A percentile compares a stretch with the other conserved stretches of the same genome.
These are phyloP conservation scores for Epichloe sp. DNA, from an alignment of 2,329 filamentous ascomycete genomes.

Conservation along the genomic window DNA sequence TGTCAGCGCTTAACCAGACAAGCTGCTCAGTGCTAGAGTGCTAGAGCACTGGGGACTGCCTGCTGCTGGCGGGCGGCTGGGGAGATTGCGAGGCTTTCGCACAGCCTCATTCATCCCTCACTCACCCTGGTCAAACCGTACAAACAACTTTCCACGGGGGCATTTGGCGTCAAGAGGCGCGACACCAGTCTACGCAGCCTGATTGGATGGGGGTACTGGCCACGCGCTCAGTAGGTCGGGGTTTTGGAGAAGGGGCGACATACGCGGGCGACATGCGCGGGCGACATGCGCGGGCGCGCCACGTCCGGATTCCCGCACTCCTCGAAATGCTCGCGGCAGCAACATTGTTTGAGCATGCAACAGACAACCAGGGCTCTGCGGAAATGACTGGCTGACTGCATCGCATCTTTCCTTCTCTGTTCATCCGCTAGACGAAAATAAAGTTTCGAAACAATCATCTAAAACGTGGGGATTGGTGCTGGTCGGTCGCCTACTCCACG, in stretches of 20 bases:
- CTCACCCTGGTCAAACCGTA: too few species aligned
- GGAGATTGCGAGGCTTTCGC: background rate
- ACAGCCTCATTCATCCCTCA: background rate
- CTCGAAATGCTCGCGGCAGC: background rate
- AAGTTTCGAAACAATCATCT: background rate
- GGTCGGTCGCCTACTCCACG: background rate
- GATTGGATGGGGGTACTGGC: background rate
- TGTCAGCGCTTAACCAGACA: constrained; percentile 1
- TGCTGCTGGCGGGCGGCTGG: constrained; percentile 1
- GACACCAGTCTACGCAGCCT: background rate
- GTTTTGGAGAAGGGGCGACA: background rate
- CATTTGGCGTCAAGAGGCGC: background rate
- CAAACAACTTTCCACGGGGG: background rate
- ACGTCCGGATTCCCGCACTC: background rate
- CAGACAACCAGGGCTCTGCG: background rate
- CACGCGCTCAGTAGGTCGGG: background rate
- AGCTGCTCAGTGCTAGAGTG: background rate
- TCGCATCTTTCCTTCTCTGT: background rate
- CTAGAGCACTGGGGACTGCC: too few species aligned
- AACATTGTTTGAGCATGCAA: background rate
- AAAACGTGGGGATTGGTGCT: background rate
- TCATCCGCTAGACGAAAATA: too few species aligned
- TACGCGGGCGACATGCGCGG: background rate
- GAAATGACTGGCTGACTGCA: background rate
- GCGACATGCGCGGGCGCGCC: background rate